phyloP scores from a whole-genome alignment of 352 stramenopile species.

The Globisporangium perplexum region DNA sequence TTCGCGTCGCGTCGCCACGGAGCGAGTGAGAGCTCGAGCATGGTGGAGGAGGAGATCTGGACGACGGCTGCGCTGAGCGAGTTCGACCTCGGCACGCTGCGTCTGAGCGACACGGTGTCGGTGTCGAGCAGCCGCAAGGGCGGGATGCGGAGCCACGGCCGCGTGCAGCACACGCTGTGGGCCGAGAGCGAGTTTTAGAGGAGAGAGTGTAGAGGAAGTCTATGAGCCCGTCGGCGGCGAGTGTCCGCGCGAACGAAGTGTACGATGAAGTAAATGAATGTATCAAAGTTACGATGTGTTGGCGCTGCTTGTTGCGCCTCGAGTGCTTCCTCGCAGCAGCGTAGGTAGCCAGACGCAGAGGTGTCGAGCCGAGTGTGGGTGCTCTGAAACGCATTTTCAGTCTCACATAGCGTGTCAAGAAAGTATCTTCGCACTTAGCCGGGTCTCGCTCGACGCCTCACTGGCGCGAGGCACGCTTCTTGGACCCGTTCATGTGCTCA shows the following conservation, averaged over 20 bases:
- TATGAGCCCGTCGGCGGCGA: background rate
- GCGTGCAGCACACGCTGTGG: slow-evolving; percentile 3
- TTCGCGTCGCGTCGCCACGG: slow-evolving; percentile 1
- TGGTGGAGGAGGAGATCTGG: slow-evolving; percentile 15
- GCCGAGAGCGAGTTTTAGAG: slow-evolving; percentile 12
- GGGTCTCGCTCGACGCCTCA: background rate
- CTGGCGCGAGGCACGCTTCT: background rate
- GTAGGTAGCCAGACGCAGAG: too few relatives aligned
- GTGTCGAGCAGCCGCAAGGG: background rate
- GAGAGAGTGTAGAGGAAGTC: background rate
- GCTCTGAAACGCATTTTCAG: background rate
- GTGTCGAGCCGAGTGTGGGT: too few relatives aligned
- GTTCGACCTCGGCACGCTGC: slow-evolving; percentile 12
- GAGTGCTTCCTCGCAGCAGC: too few relatives aligned
- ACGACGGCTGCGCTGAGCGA: slow-evolving; percentile 6
- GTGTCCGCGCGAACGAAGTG: background rate
- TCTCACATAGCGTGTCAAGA: background rate
- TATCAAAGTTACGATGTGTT: background rate
- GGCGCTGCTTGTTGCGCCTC: too few relatives aligned
- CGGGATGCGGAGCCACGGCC: background rate
- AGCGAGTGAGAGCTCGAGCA: slow-evolving; percentile 7
- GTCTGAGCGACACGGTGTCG: slow-evolving; percentile 6
- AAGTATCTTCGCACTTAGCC: background rate
- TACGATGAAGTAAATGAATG: background rate
- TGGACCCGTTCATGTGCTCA: too few relatives aligned